A percentile compares a stretch with the other conserved stretches of the same genome.
These are phyloP conservation scores for peach (Prunus persica) DNA, from an alignment of 306 rosid genomes.

Conservation along the genomic window Prunus_persica_NCBIv2 NC_034013.1:16794001-16794500, in stretches of 20 bases:
- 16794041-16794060: conserved; percentile 39
- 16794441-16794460: conserved; percentile 98
- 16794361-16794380: conserved; percentile 80
- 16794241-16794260: conserved; percentile 75
- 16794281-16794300: conserved; percentile 88
- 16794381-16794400: conserved; percentile 87
- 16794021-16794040: conserved; percentile 27
- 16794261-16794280: conserved; percentile 91
- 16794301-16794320: conserved; percentile 82
- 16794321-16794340: conserved; percentile 99
- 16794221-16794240: conserved; percentile 30
- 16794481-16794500: conserved; percentile 17
- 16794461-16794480: conserved; percentile 51
- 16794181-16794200: conserved; percentile 18
- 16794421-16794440: conserved; percentile 96
- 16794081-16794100: conserved; percentile 20
- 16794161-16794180: conserved; percentile 10
- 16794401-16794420: conserved; percentile 92
- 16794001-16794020: conserved; percentile 38
- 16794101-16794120: conserved; percentile 36
- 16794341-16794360: conserved; percentile 91
- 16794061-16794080: conserved; percentile 45
- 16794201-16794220: conserved; percentile 9
- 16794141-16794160: conserved; percentile 12
- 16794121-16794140: conserved; percentile 30